Evolutionary conservation across 495 filamentous ascomycete genomes (phyloP).

Genomic region (Penicillium parvum): DNA sequence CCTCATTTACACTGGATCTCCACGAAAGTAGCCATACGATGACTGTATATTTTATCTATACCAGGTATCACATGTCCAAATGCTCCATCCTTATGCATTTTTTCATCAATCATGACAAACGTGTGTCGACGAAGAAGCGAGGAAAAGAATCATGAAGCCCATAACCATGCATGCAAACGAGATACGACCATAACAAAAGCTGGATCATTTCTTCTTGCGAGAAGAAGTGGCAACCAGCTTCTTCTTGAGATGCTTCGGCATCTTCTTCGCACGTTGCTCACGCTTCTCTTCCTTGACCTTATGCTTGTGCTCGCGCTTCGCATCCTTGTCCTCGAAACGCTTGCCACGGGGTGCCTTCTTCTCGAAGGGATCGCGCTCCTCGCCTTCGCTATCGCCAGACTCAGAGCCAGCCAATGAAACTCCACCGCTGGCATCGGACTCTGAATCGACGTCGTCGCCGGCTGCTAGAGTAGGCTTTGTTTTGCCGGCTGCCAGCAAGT

Average conservation of each 20-base stretch:
- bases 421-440: slow-evolving; percentile 47
- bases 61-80: slow-evolving; percentile 32
- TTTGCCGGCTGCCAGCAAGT: slow-evolving; percentile 66
- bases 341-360: slow-evolving; percentile 77
- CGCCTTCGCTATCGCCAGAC: slow-evolving; percentile 43
- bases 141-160: slow-evolving; percentile 10
- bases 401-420: slow-evolving; percentile 42
- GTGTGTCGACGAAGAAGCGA: slow-evolving; percentile 4
- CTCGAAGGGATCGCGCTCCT: slow-evolving; percentile 46
- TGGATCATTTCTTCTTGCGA: slow-evolving; percentile 41
- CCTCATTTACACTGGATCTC: too few species aligned
- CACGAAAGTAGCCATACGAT: too few species aligned
- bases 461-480: slow-evolving; percentile 39
- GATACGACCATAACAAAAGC: slow-evolving; percentile 1
- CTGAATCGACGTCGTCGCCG: slow-evolving; percentile 31
- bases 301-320: slow-evolving; percentile 82
- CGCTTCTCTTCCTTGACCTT: slow-evolving; percentile 93
- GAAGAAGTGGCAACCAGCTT: slow-evolving; percentile 37
- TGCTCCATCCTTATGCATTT: slow-evolving; percentile 32
- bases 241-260: slow-evolving; percentile 94
- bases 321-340: slow-evolving; percentile 84
- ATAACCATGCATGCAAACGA: slow-evolving; percentile 14
- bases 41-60: slow-evolving; percentile 14
- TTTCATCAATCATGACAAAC: slow-evolving; percentile 29
- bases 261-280: slow-evolving; percentile 86